Evolutionary conservation across 345 rosid species (phyloP), one percentile per base, ranked within the genome.

Genomic region (Linum lewisii): DNA sequence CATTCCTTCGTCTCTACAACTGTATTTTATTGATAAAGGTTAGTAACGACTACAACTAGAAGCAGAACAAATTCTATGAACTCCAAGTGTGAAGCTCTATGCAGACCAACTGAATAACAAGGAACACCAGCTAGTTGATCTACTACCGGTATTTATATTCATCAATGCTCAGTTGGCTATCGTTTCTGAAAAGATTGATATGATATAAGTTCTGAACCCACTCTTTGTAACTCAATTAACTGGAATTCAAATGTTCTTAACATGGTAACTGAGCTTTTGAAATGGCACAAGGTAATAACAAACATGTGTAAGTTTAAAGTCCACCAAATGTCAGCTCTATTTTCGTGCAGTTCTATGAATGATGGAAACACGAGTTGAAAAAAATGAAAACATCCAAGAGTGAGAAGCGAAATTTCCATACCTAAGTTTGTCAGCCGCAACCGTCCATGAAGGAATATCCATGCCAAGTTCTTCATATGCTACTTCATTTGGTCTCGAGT

Each of bases 401-500:
- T 10, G 4, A 11, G 2, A 14, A 32, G 37, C 6, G 16, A 24
- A 29, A n/a, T 25, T 3, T 50, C 51, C 24, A 21, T 58, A 78
- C 82, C 86, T 76, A 0, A n/a, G 67, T 65, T 62, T 59, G 15
- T 55, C 69, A 22, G 62, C 75, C 25, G 57, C 45, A 32, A 15
- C 65, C 59, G 73, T 34, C 69, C 72, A 67, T 13, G 69, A 26
- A n/a, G 68, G 29, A 51, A 22, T 59, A 61, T 64, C 81, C 64
- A 57, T 16, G 18, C 24, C 19, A 24, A 63, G 44, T 29, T 67
- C 59, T 63, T 64, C 65, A 51, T 51, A 62, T 23, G 22, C 18
- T 22, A 51, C 36, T 7, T 14, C 47, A 49, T 69, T 69, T 54
- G 75, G 74, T 51, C 59, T 68, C 9, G 98, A 77, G 70, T 73